Base-by-base conservation (phyloP, 345 rosid genomes). In the Excoecaria agallocha region DNA sequence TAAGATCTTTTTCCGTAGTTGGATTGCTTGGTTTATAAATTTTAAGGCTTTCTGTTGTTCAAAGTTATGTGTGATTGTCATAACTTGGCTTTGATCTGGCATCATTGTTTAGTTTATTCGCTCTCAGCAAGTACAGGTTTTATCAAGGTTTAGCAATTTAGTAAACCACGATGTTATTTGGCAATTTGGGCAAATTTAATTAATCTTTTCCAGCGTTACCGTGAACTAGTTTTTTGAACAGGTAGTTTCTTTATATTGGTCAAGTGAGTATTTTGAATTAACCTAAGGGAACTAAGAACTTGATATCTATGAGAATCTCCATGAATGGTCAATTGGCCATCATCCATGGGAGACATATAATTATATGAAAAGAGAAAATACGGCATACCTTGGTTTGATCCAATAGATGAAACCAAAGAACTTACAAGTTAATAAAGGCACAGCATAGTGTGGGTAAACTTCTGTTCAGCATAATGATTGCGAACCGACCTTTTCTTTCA, bases 1-100 rank as follows among this genome's bases (percentile, higher is more conserved):
- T 94, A 84, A 87, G 84, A 24, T 46, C 43, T 59, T 55, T 11
- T 39, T 71, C 48, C 22, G 24, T 35, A 38, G n/a, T 38, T 38
- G 12, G 16, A 20, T 12, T 55, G 52, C 17, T n/a, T 45, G 30
- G 43, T 64, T 62, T 63, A 19, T 7, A 25, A 30, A 2, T 12
- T 60, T 60, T 35, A 3, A 17, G 19, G 60, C 22, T 56, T 56
- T 57, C 24, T 55, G 61, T 20, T 57, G 22, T 57, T 57, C 13
- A 52, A 22, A 12, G 24, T 22, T 12, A 8, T 22, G 61, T 22
- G 12, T 20, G 22, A 10, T n/a, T 57, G 30, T 57, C 30, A 10
- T 57, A 9, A 57, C 20, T 8, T 57, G 12, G 25, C 22, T 57
- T 57, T 55, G 59, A 55, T 55, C 22, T 4, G 8, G 61, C 12